Conservation (phyloP, 2,329 filamentous ascomycete species). For the Leptosphaerulina australis region DNA sequence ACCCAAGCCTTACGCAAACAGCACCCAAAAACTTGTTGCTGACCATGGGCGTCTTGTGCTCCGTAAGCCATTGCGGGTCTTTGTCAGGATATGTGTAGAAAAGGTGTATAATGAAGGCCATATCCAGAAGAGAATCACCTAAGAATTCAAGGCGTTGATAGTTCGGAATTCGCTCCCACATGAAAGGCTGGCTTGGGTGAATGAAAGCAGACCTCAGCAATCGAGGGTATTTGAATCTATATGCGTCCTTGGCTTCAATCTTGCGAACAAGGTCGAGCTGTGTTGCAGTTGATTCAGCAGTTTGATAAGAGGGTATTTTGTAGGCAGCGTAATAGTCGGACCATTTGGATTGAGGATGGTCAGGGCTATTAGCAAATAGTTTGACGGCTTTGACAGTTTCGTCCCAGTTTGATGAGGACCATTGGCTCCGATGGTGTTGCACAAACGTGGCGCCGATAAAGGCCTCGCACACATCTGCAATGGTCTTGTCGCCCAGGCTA, state of each 20-base stretch:
- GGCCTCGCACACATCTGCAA: slow-evolving; percentile 94
- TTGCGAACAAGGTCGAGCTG: slow-evolving; percentile 72
- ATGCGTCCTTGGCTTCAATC: slow-evolving; percentile 65
- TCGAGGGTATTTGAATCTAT: slow-evolving; percentile 75
- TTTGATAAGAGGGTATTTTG: slow-evolving; percentile 73
- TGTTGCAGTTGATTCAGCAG: slow-evolving; percentile 63
- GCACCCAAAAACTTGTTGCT: slow-evolving; percentile 92
- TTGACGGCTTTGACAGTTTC: slow-evolving; percentile 70
- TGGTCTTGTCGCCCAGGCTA: slow-evolving; percentile 79
- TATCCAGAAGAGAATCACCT: slow-evolving; percentile 86
- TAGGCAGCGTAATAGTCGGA: slow-evolving; percentile 76
- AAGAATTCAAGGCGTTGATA: slow-evolving; percentile 94
- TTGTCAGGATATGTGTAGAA: slow-evolving; percentile 77
- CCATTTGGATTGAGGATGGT: slow-evolving; percentile 73
- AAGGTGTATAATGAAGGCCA: slow-evolving; percentile 81
- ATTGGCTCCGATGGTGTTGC: slow-evolving; percentile 54
- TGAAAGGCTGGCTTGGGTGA: slow-evolving; percentile 79
- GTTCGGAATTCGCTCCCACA: slow-evolving; percentile 78
- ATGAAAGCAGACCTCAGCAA: slow-evolving; percentile 84
- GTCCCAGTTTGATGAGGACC: slow-evolving; percentile 59
- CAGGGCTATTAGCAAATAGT: slow-evolving; percentile 69
- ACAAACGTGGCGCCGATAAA: slow-evolving; percentile 84
- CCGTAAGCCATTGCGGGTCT: slow-evolving; percentile 95
- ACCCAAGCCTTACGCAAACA: slow-evolving; percentile 76
- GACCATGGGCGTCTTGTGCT: slow-evolving; percentile 99